Evolutionary conservation across 495 filamentous ascomycete genomes (phyloP).

Genomic region (Neurospora terricola): DNA sequence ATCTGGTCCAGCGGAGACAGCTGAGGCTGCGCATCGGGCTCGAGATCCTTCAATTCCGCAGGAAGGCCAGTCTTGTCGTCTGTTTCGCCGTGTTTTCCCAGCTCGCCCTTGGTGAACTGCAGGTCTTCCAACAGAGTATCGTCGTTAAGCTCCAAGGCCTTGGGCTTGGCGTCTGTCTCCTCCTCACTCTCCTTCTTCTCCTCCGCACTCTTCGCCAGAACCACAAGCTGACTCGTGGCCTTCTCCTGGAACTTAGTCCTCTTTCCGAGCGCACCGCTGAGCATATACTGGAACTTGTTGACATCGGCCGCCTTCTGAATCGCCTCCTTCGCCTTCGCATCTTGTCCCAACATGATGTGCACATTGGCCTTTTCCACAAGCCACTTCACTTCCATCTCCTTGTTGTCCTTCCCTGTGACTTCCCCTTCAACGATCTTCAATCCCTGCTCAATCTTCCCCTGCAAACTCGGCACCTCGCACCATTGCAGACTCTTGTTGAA

Average conservation of each 20-base stretch:
- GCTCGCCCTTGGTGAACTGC: constrained; percentile 53
- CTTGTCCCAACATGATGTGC: constrained; percentile 75
- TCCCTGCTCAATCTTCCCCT: constrained; percentile 37
- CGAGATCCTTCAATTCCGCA: constrained; percentile 45
- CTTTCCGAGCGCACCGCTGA: constrained; percentile 83
- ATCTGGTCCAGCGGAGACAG: constrained; percentile 74
- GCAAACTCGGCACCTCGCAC: constrained; percentile 40
- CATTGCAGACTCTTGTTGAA: constrained; percentile 35
- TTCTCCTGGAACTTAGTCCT: constrained; percentile 87
- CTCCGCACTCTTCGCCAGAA: constrained; percentile 66
- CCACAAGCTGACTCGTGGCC: constrained; percentile 82
- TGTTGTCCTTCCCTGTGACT: constrained; percentile 27
- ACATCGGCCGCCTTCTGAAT: constrained; percentile 52
- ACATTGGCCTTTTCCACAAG: constrained; percentile 74
- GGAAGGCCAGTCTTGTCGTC: constrained; percentile 46
- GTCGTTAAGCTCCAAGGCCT: constrained; percentile 69
- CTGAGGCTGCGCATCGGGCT: constrained; percentile 72
- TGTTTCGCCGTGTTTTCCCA: constrained; percentile 24
- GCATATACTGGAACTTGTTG: constrained; percentile 66
- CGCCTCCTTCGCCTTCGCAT: constrained; percentile 62
- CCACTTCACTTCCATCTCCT: constrained; percentile 48
- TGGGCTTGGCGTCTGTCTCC: constrained; percentile 34
- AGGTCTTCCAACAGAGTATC: constrained; percentile 88
- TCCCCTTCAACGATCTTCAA: constrained; percentile 34
- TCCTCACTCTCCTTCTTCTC: constrained; percentile 3